Base-by-base conservation (phyloP, 352 stramenopile genomes). In the Pythium plurisporium region DNA sequence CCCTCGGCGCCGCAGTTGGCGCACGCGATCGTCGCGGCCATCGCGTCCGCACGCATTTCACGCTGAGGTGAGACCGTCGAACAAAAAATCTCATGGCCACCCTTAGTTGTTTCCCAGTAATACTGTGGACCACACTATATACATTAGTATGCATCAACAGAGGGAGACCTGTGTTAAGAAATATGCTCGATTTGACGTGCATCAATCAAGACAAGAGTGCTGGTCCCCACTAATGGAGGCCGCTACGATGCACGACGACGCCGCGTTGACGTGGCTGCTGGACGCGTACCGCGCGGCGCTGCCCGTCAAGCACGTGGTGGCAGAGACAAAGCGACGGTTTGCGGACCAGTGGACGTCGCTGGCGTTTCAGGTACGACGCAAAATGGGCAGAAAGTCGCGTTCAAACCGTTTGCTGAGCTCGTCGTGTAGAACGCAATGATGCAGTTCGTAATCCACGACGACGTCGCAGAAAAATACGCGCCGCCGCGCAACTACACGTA, bases 1-100 rank as follows among this genome's bases (percentile, higher is more conserved):
- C 84, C 84, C 55, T 70, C 56, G 42, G 80, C 84, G 56, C 84
- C 82, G 62, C 84, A 94, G 41, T 67, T 91, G 50, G 74, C 74
- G 69, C 84, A 94, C 55, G 83, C 78, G 63, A 92, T 65, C 75
- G 55, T 55, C 48, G 50, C 46, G 34, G 20, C 53, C 49, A 65
- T 59, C 12, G 25, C 50, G 20, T 5, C 29, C n/a, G 12, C 14
- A 25, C 33, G 30, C 6, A 27, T 8, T 29, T 36, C 42, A 44
- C 26, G 12, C n/a, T 17, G 23, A 20, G 38, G 17, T 25, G 17
- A 44, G 38, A n/a, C 9, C 8, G 10, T n/a, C 31, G 19, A 33
- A 26, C 26, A n/a, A n/a, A n/a, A n/a, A n/a, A n/a, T n/a, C n/a
- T n/a, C n/a, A n/a, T n/a, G n/a, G n/a, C n/a, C n/a, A n/a, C n/a